phyloP scores from a whole-genome alignment of 805 yeast genomes.

The Saccharomycopsis sp. region DNA sequence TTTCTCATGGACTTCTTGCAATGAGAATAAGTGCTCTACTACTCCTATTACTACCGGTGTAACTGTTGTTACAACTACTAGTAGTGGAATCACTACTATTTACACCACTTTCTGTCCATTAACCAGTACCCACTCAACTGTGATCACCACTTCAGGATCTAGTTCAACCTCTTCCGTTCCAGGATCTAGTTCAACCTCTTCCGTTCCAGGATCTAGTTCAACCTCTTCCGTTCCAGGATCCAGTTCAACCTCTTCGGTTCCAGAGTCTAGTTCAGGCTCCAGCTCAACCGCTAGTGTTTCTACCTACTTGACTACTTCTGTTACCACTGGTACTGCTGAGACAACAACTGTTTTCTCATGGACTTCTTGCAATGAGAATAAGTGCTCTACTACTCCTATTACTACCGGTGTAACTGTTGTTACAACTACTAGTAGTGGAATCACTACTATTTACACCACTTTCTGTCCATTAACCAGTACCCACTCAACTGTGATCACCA shows the following conservation, averaged over 20 bases:
- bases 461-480: background rate
- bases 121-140: constrained; percentile 19
- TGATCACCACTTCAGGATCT: background rate
- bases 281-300: constrained; percentile 1
- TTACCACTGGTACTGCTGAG: constrained; percentile 2
- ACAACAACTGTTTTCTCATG: too few species aligned
- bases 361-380: constrained; percentile 21
- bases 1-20: constrained; percentile 26
- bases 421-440: constrained; percentile 22
- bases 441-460: constrained; percentile 19
- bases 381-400: constrained; percentile 20
- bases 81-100: constrained; percentile 18
- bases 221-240: background rate
- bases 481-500: constrained; percentile 4
- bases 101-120: constrained; percentile 27
- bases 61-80: constrained; percentile 12
- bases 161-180: background rate
- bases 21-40: constrained; percentile 22
- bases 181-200: background rate
- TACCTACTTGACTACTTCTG: constrained; percentile 20
- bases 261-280: background rate
- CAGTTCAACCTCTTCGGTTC: background rate
- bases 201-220: background rate
- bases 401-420: constrained; percentile 23
- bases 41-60: constrained; percentile 26